Evolutionary conservation across 75 land plant species (phyloP), one percentile per base, ranked within the genome.

Genomic region (Picea glauca): DNA sequence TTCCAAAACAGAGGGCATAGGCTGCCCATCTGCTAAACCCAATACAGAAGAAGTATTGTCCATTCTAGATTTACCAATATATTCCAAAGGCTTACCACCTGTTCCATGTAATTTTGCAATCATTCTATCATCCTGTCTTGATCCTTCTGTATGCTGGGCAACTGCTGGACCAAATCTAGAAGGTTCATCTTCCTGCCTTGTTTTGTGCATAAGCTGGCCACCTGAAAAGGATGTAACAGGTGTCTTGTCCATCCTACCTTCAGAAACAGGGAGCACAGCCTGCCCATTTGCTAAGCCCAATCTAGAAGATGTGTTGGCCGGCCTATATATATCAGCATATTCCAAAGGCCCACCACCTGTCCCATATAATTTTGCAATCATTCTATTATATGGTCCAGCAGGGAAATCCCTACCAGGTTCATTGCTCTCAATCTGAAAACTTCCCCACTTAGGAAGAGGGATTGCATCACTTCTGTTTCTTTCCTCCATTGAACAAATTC

Each of bases 391-490:
- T 8, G 73, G 73, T 68, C 73, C 73, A 40, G 46, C 7, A 18
- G 73, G 73, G 50, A 68, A 68, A 60, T 60, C 62, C 20, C 4
- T 17, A n/a, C 62, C 62, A 60, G 7, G 21, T 21, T 18, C n/a
- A 21, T 68, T 43, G 46, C 73, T n/a, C 38, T 40, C 15, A 40
- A 40, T 68, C n/a, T 38, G 54, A n/a, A 68, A 68, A 40, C 73
- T 68, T 68, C 40, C 73, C 73, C 73, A 68, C 40, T 33, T 68
- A 38, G 73, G 73, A 1, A 68, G 73, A 68, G 21, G 14, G 15
- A 43, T 18, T 68, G 50, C 73, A 68, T 68, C 46, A 40, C 54
- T 68, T 68, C 73, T n/a, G 20, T 40, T 20, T 40, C 46, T 68
- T 18, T 68, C 46, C 9, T 68, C 73, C 73, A 68, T 68, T 68